Evolutionary conservation across 208 protist species (phyloP).

Genomic region (Acanthamoeba sp.): DNA sequence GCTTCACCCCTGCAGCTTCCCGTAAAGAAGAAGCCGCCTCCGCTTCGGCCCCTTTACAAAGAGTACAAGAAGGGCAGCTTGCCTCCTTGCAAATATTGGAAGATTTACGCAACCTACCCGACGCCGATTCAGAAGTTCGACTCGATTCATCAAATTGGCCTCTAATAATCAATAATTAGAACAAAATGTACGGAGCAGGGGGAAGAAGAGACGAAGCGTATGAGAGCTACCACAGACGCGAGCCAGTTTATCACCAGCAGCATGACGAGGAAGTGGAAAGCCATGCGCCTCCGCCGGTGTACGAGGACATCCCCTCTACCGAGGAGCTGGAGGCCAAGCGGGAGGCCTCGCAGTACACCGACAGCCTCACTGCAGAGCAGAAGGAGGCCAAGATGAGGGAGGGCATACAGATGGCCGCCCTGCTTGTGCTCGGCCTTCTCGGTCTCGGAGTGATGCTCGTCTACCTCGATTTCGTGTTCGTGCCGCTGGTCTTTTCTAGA

Average conservation of each 20-base stretch:
- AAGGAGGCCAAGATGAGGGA: conserved; percentile 8
- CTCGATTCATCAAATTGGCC: no score
- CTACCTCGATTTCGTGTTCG: conserved; percentile 57
- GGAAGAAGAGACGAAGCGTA: neutral
- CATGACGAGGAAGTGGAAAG: neutral
- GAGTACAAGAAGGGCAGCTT: no score
- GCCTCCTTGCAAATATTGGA: no score
- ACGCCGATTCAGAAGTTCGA: no score
- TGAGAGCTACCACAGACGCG: neutral
- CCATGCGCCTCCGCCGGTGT: neutral
- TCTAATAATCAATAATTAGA: neutral
- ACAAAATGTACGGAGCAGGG: neutral
- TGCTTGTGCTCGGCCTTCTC: conserved; percentile 5
- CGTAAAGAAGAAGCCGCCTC: no score
- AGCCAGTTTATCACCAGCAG: neutral
- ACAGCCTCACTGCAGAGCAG: conserved; percentile 12
- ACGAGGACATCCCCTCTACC: conserved; percentile 11
- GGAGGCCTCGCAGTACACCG: conserved; percentile 38
- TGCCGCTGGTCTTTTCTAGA: conserved; percentile 40
- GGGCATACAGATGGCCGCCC: conserved; percentile 7
- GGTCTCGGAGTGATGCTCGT: conserved; percentile 26
- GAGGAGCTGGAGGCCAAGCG: conserved; percentile 5
- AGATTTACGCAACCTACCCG: no score
- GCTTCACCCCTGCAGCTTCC: no score
- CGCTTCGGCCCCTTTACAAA: no score